Base-by-base conservation (phyloP, 1,284 basidiomycete genomes). In the Cryptococcus sp. region DNA sequence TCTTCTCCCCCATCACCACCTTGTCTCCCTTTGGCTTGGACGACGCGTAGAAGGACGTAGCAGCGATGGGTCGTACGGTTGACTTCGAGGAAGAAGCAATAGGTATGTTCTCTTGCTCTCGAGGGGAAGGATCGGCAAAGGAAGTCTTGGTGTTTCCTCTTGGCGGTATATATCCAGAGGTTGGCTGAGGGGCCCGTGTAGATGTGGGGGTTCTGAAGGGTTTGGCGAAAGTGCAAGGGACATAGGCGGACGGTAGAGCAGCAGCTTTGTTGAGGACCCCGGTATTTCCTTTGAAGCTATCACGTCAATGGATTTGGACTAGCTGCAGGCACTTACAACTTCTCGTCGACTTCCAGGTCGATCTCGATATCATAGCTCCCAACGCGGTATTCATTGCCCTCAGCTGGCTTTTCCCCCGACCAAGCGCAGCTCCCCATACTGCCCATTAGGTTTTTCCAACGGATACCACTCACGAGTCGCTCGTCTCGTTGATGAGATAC, bases 321-420 rank as follows among this genome's bases (percentile, higher is more conserved):
- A 35, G 69, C 68, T 66, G n/a, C n/a, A n/a, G n/a, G n/a, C n/a
- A n/a, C n/a, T n/a, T n/a, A n/a, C 66, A 9, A 62, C 59, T 5
- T n/a, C n/a, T 43, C 45, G 1, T 54, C 41, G 4, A 69, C 52
- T 16, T 45, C 39, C 7, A 58, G 53, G 42, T 71, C 68, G 2
- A 69, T 57, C 28, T 64, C 59, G 14, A 87, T 72, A 35, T 90
- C 86, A 65, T 83, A 86, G 31, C 78, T 79, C 1, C 82, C 80
- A 6, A 91, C 66, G 6, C 62, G n/a, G 72, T 45, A 87, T 74
- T 43, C 81, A 79, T 1, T 52, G 39, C 28, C 69, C 61, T 26
- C 57, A 39, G 6, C 47, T 47, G 12, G 54, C 56, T 12, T 57
- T 25, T 32, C 52, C 40, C 4, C 65, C 65, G 21, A 53, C 49